Evolutionary conservation across 139 green algal genomes (phyloP).

Genomic region (Deuterostichococcus epilithicus): DNA sequence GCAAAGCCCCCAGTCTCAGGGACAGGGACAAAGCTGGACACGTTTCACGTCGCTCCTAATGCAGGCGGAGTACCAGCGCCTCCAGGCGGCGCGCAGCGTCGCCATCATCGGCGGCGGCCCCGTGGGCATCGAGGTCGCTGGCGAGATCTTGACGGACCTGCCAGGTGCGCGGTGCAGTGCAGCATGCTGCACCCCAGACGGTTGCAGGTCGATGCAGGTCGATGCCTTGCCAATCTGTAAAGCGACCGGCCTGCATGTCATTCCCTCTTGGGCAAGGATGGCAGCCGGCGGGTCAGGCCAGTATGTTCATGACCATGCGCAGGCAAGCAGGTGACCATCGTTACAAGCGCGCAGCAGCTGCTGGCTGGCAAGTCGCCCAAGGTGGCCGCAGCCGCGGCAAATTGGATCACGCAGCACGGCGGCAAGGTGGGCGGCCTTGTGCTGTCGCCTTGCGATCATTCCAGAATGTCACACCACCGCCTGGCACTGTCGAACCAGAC

Average conservation of each 20-base stretch:
- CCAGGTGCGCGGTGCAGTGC: background rate
- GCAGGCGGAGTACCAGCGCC: background rate
- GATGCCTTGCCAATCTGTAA: too few species aligned
- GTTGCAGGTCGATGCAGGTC: too few species aligned
- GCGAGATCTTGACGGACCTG: background rate
- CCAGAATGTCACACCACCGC: too few species aligned
- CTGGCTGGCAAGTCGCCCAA: background rate
- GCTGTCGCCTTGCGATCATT: background rate
- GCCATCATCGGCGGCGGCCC: slow-evolving; percentile 9
- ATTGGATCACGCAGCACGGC: background rate
- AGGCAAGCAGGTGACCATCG: slow-evolving; percentile 4
- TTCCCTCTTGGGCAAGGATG: too few species aligned
- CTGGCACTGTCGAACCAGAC: too few species aligned
- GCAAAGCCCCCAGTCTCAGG: background rate
- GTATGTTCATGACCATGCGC: too few species aligned
- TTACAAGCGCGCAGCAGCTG: background rate
- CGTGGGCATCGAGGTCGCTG: slow-evolving; percentile 10
- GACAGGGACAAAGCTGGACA: background rate
- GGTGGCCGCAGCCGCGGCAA: background rate
- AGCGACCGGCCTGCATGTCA: too few species aligned
- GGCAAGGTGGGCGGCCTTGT: background rate
- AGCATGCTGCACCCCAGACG: too few species aligned
- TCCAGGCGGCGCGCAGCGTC: background rate
- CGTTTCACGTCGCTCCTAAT: background rate
- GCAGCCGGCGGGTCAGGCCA: too few species aligned